Conservation (phyloP, 352 stramenopile genomes). For the Elongisporangium senticosum region DNA sequence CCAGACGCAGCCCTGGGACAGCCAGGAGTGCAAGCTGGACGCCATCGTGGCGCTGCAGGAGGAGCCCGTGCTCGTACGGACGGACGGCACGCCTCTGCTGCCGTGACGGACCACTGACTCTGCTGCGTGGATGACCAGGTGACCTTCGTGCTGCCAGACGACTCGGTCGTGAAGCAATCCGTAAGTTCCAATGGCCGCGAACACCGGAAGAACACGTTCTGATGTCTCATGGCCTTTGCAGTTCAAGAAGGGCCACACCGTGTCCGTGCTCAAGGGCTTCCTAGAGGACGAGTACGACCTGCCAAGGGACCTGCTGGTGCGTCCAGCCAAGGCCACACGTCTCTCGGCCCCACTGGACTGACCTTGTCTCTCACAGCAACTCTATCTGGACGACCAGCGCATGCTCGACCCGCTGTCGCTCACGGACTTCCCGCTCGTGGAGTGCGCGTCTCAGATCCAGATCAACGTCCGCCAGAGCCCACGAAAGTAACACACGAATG, state of each 20-base stretch:
- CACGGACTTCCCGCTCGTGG: constrained; percentile 47
- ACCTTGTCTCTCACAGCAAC: constrained; percentile 17
- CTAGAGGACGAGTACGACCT: constrained; percentile 50
- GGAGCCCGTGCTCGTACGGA: constrained; percentile 33
- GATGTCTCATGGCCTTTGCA: constrained; percentile 8
- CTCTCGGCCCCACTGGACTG: background rate
- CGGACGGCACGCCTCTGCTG: background rate
- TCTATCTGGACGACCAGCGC: constrained; percentile 25
- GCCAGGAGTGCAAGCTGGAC: constrained; percentile 51
- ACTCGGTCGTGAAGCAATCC: constrained; percentile 38
- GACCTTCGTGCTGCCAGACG: constrained; percentile 50
- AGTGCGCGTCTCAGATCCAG: constrained; percentile 26
- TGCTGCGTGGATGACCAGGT: constrained; percentile 17
- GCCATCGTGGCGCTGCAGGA: constrained; percentile 53
- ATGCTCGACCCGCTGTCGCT: constrained; percentile 64
- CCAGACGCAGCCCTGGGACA: background rate
- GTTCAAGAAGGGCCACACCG: constrained; percentile 67
- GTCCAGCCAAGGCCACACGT: background rate
- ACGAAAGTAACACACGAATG: background rate
- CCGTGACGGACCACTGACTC: background rate
- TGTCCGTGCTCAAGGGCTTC: constrained; percentile 56
- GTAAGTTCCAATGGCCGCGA: constrained; percentile 7
- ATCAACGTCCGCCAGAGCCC: constrained; percentile 29
- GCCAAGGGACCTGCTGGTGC: constrained; percentile 24
- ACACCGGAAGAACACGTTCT: background rate